Conservation (phyloP, 805 yeast genomes). For the Gaillardinia entomophila region DNA sequence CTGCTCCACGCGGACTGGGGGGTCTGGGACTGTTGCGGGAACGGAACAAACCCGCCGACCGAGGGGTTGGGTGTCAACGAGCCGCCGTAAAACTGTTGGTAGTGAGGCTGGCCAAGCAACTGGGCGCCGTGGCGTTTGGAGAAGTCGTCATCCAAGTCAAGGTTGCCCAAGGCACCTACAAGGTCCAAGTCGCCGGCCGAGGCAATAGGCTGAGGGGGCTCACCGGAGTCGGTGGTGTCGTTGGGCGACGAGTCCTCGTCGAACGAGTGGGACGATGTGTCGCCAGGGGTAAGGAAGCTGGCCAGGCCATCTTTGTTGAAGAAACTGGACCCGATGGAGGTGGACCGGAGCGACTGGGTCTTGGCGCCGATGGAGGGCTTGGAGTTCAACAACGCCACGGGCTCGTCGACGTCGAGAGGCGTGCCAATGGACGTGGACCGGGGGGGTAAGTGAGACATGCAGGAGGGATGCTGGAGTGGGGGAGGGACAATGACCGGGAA, state of each 20-base stretch:
- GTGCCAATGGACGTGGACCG: conserved; percentile 14
- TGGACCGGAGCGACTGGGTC: conserved; percentile 8
- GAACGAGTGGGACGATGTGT: conserved; percentile 3
- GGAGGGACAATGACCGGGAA: too few relatives aligned
- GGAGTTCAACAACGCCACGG: conserved; percentile 1
- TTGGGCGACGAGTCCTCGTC: conserved; percentile 4
- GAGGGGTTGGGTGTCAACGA: conserved; percentile 27
- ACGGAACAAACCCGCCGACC: conserved; percentile 11
- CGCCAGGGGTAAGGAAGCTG: conserved; percentile 12
- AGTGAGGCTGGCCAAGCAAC: neutral
- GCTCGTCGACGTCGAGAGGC: conserved; percentile 1
- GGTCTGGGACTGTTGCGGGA: conserved; percentile 19
- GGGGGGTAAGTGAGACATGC: conserved; percentile 11
- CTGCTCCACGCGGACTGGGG: conserved; percentile 33
- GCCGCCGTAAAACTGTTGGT: conserved; percentile 16
- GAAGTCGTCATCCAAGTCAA: conserved; percentile 40
- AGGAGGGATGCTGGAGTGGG: too few relatives aligned
- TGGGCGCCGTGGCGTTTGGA: neutral
- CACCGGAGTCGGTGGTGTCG: conserved; percentile 1
- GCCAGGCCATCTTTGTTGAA: conserved; percentile 18
- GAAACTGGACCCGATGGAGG: conserved; percentile 20
- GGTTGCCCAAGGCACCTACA: conserved; percentile 42
- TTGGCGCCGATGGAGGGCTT: conserved; percentile 2
- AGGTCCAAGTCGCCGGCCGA: conserved; percentile 30
- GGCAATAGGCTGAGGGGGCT: conserved; percentile 1